Percentiles rank a stretch among this genome's conserved stretches.
phyloP scores from a whole-genome alignment of 2,329 filamentous ascomycete species.

The Nigrospora sphaerica region DNA sequence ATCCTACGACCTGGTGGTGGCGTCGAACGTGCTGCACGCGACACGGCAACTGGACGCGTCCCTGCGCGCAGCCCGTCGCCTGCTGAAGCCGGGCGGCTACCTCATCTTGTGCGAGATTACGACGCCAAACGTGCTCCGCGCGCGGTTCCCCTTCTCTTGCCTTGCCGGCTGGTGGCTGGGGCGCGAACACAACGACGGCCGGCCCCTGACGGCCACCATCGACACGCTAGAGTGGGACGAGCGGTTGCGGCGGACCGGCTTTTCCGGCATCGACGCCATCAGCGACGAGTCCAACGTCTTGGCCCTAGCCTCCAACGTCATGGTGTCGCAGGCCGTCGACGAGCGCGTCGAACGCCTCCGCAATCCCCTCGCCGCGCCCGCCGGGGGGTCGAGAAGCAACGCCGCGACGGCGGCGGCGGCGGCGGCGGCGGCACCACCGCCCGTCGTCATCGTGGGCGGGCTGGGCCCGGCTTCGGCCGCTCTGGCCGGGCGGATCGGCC shows the following conservation, averaged over 20 bases:
- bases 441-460: no score
- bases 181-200: not conserved
- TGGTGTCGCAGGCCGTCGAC: not conserved
- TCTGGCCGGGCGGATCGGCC: no score
- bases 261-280: not conserved
- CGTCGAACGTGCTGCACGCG: conserved; percentile 22
- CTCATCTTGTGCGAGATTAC: not conserved
- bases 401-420: no score
- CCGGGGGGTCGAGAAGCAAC: no score
- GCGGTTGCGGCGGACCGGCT: not conserved
- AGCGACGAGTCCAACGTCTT: no score
- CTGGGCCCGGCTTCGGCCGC: no score
- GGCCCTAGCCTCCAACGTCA: not conserved
- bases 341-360: not conserved
- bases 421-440: no score
- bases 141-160: not conserved
- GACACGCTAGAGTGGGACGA: not conserved
- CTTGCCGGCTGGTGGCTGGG: not conserved
- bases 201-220: not conserved
- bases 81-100: not conserved
- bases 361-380: no score
- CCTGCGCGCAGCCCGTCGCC: not conserved
- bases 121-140: not conserved
- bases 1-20: conserved; percentile 26
- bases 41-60: conserved; percentile 5